Evolutionary conservation across 306 rosid genomes (phyloP), one percentile per base, ranked within the genome.

Genomic region (Fagus sylvatica): DNA sequence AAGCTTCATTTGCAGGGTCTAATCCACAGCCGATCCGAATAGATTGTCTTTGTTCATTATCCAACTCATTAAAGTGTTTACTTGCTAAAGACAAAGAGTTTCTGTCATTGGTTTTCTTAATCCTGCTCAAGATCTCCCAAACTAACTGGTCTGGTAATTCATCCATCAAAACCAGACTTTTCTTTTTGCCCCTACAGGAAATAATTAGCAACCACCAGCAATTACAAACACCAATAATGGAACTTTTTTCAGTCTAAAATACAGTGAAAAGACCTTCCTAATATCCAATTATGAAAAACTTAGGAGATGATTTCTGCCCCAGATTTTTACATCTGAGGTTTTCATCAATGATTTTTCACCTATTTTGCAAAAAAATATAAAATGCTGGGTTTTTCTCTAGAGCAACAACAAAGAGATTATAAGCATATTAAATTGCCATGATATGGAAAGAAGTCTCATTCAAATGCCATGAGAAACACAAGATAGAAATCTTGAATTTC

Each of bases 21-120:
- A 94, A 88, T 75, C 97, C 97, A 69, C 94, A 94, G 16, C 98
- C 98, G 72, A 92, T 85, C 76, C 86, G 84, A 73, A 92, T 87
- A 49, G 82, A 84, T 51, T 85, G 53, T 78, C 97, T 88, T 67
- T 94, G 94, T 49, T 87, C 89, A 74, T 87, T 94, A 32, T 92
- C 98, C 78, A 89, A 76, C 36, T 60, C 15, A 7, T 87, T 79
- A 77, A 92, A 83, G 54, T 81, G 81, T 71, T 89, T 94, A 83
- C 92, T 90, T 6, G 85, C 72, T 30, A 91, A 65, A 36, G 97
- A 88, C 75, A 87, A 61, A 19, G 86, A 84, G 78, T 90, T 90
- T 82, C 94, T 86, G 41, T 94, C 96, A 16, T 68, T 74, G 37
- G 87, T 77, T 84, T 82, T 89, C 87, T 80, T 84, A 54, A 90